phyloP scores from a whole-genome alignment of 2,329 filamentous ascomycete genomes.

The Hypoxylon sp. region DNA sequence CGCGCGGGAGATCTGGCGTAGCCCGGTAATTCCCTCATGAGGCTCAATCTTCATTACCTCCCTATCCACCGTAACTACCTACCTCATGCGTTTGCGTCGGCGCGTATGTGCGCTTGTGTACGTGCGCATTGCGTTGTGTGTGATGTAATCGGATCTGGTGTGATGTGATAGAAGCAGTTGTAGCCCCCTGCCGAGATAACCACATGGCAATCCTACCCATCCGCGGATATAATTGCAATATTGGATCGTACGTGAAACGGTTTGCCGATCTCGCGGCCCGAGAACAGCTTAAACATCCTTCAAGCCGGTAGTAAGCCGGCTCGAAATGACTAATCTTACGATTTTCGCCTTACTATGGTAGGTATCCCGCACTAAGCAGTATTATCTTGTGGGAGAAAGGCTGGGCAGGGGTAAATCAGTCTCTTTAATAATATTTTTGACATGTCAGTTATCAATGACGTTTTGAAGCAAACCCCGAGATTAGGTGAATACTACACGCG shows the following conservation, averaged over 20 bases:
- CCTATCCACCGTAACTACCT: constrained; percentile 1
- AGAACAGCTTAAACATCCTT: neutral
- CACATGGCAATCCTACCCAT: constrained; percentile 30
- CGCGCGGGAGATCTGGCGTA: constrained; percentile 17
- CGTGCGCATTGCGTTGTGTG: constrained; percentile 4
- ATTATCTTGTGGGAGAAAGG: constrained; percentile 13
- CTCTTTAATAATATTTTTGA: constrained; percentile 15
- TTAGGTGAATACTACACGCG: constrained; percentile 3
- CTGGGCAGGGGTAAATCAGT: constrained; percentile 14
- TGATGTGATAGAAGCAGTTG: constrained; percentile 26
- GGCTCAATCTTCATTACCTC: constrained; percentile 21
- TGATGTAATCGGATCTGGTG: constrained; percentile 26
- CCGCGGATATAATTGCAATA: constrained; percentile 3
- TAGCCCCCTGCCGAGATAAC: constrained; percentile 18
- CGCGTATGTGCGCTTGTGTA: neutral
- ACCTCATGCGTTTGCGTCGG: constrained; percentile 7
- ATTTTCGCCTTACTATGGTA: constrained; percentile 16
- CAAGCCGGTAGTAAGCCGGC: constrained; percentile 22
- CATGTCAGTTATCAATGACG: neutral
- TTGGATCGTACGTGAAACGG: neutral
- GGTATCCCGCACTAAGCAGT: constrained; percentile 4
- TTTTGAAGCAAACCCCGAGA: constrained; percentile 11
- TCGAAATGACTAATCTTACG: constrained; percentile 6
- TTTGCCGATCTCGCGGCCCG: constrained; percentile 5
- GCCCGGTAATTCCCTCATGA: constrained; percentile 27